Evolutionary conservation across 495 filamentous ascomycete species (phyloP), one percentile per base, ranked within the genome.

Genomic region (Cairneyella variabilis): DNA sequence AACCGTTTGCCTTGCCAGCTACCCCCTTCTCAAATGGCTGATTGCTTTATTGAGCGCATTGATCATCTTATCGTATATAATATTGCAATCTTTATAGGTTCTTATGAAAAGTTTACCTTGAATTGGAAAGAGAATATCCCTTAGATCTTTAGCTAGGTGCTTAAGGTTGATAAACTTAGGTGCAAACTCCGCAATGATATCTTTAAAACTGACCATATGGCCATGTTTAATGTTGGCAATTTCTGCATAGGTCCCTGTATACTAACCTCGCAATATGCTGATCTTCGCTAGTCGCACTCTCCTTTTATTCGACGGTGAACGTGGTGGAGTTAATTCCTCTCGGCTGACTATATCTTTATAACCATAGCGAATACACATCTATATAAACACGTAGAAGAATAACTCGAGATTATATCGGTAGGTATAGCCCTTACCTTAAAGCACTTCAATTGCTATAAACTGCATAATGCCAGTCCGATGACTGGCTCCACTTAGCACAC

Each of bases 211-310:
- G 48, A 39, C 32, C 26, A 54, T 32, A 28, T 54, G 27, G 25
- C 47, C 47, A 10, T 9, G 37, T 23, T 51, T 56, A 12, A 26
- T 56, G 11, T 51, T 34, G 17, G 53, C 53, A 41, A 56, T 56
- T 56, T 56, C 53, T 41, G 47, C 30, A 51, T 56, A 56, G 5
- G 32, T 43, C 37, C 47, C 34, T 40, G 53, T 49, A 49, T 55
- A 51, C 45, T 39, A 55, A 37, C 52, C 52, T 34, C 45, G 17
- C 32, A 55, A 45, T 55, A 36, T 51, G 30, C 26, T 55, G 27
- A 22, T 55, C 52, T 55, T 55, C 36, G 22, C 17, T 32, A 17
- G 41, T 54, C 42, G 9, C 22, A 50, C 32, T 18, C 8, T 30
- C 45, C 3, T 40, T 25, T 50, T 55, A 45, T 55, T 51, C 37